phyloP scores from a whole-genome alignment of 768 basidiomycete genomes.

The Trametes meyenii region DNA sequence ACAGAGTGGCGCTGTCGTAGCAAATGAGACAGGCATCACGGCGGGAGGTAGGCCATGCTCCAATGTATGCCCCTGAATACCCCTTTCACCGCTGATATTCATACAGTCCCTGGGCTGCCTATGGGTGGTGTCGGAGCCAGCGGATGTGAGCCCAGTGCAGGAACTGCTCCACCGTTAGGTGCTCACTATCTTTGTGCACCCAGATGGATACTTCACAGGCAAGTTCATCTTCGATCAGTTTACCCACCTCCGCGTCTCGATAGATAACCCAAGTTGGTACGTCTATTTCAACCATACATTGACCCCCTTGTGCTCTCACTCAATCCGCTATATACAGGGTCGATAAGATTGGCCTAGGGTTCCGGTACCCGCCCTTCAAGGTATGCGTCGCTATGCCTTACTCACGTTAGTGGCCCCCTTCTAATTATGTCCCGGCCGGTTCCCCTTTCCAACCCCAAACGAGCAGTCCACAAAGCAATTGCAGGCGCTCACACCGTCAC shows the following conservation, averaged over 20 bases:
- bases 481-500: not conserved
- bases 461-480: not conserved
- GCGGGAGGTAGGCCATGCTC: conserved; percentile 46
- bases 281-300: conserved; percentile 1
- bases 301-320: not conserved
- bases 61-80: conserved; percentile 34
- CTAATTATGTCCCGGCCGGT: too few species aligned
- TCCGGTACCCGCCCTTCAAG: conserved; percentile 21
- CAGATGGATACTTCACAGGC: conserved; percentile 61
- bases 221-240: conserved; percentile 76
- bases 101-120: conserved; percentile 59
- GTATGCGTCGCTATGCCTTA: too few species aligned
- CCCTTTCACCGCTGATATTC: conserved; percentile 43
- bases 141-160: conserved; percentile 53
- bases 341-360: conserved; percentile 11
- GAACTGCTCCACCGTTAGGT: not conserved
- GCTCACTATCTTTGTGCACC: conserved; percentile 33
- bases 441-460: too few species aligned
- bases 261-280: conserved; percentile 43
- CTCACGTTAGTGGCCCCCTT: too few species aligned
- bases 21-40: conserved; percentile 71
- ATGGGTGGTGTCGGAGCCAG: conserved; percentile 62
- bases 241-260: conserved; percentile 67
- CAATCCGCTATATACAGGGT: conserved; percentile 1
- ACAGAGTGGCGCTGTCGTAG: conserved; percentile 63